phyloP scores from a whole-genome alignment of 305 asterid genomes.

The Ilex paraguariensis region DNA sequence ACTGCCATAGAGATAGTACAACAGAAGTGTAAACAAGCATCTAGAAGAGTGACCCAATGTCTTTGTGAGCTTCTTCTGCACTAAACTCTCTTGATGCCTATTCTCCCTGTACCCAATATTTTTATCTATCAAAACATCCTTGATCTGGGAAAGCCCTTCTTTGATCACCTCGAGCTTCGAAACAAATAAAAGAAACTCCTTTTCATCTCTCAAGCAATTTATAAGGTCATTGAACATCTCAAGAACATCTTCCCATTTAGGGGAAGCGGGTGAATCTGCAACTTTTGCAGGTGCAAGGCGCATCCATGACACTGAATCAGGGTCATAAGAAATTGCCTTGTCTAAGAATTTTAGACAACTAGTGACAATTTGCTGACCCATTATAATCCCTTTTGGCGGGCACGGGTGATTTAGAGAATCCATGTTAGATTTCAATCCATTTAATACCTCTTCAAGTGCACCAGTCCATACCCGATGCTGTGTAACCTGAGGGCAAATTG shows the following conservation, averaged over 20 bases:
- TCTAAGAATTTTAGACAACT: slow-evolving; percentile 49
- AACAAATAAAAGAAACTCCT: slow-evolving; percentile 34
- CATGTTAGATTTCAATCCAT: slow-evolving; percentile 51
- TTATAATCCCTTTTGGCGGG: slow-evolving; percentile 34
- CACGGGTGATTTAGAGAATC: slow-evolving; percentile 23
- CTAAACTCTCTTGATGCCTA: slow-evolving; percentile 61
- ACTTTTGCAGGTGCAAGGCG: slow-evolving; percentile 51
- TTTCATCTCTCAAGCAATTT: slow-evolving; percentile 56
- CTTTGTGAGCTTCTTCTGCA: slow-evolving; percentile 61
- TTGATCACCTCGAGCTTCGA: slow-evolving; percentile 74
- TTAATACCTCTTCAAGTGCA: slow-evolving; percentile 48
- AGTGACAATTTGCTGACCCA: slow-evolving; percentile 59
- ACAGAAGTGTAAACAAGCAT: slow-evolving; percentile 67
- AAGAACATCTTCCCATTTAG: slow-evolving; percentile 75
- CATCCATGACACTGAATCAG: slow-evolving; percentile 88
- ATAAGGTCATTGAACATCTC: slow-evolving; percentile 70
- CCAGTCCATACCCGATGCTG: slow-evolving; percentile 64
- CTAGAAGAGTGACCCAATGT: slow-evolving; percentile 68
- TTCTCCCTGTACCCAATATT: slow-evolving; percentile 68
- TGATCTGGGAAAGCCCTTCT: slow-evolving; percentile 76
- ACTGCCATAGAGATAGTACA: slow-evolving; percentile 58
- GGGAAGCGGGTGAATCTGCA: slow-evolving; percentile 23
- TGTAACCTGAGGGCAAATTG: slow-evolving; percentile 74
- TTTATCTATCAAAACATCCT: slow-evolving; percentile 62
- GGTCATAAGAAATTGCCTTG: slow-evolving; percentile 48